Evolutionary conservation across 1,284 basidiomycete species (phyloP), one percentile per base, ranked within the genome.

Genomic region (Heterobasidion occidentale): DNA sequence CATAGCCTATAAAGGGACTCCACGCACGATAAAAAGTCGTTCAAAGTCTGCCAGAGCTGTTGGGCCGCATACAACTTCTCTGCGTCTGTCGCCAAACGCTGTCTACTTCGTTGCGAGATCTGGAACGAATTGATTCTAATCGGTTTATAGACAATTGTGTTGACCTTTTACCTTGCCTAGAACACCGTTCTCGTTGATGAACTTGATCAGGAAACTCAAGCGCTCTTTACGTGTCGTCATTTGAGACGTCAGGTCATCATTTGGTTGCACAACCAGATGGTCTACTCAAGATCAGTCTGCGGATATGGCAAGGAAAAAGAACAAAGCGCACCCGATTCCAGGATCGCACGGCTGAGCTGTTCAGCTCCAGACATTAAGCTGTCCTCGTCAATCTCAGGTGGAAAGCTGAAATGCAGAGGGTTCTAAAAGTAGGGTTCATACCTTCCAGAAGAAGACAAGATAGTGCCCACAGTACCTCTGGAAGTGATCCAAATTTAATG

Each of bases 11-110:
- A 52, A 19, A 42, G 36, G 19, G 9, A 27, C 8, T n/a, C 20
- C 27, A 70, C 83, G 55, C 66, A 88, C 85, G 77, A 73, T n/a
- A 87, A 72, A 33, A 79, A 74, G 33, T 86, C 80, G 65, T 94
- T 94, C 67, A 94, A 85, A 62, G 81, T 78, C 34, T 84, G 67
- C 96, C 96, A 99, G 17, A 98, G 74, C 45, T 91, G 87, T 57
- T 86, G 80, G 4, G 85, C 87, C 1, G 92, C 88, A 59, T 88
- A 87, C 12, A 98, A 74, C 63, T 93, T 92, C 72, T 98, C 94
- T 1, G 92, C 92, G 67, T 98, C 89, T n/a, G 79, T 81, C 33
- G 85, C 86, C 45, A 99, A 74, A 42, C 78, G 77, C 62, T 94
- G 84, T 36, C 92, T 81, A 56, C 85, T 84, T 42, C 77, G 71